Base-by-base conservation (phyloP, 345 rosid genomes). In the Aquilaria malaccensis region DNA sequence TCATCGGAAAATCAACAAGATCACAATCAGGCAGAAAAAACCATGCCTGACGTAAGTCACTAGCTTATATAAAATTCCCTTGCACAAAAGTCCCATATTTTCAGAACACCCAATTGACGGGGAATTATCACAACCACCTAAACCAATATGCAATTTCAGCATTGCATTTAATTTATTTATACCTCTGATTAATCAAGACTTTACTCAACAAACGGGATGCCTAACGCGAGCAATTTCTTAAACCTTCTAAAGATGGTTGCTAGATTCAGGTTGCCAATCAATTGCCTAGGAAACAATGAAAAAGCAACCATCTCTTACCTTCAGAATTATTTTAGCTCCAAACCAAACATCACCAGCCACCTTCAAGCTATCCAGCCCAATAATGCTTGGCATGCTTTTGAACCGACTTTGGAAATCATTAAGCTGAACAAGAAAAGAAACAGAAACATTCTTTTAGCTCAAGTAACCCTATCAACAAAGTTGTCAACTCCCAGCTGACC, bases 341-440 rank as follows among this genome's bases (percentile, higher is more conserved):
- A 85, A 82, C 85, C 87, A 79, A 54, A 82, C 91, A 60, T 85
- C 87, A 55, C 91, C 85, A 33, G 52, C 61, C 64, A 80, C 85
- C 67, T 75, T 74, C 72, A 85, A 75, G 78, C 84, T 76, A 52
- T 85, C 80, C 60, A 82, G 70, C 63, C 68, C 74, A 60, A 77
- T 52, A 52, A 82, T 70, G 65, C 87, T 80, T 30, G 91, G 91
- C 63, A 82, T 75, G 63, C 84, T 74, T 69, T 77, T 60, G 56
- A 85, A 85, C 53, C 87, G 85, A 15, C 66, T 63, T 58, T 30
- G 61, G 67, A 82, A 80, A 61, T 79, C 81, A 11, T 63, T 67
- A 41, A 82, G 56, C 91, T 85, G 69, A 33, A 54, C 50, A 55
- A 43, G 46, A 61, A 45, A 58, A 50, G 31, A 59, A 60, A 55